Conservation (phyloP, 768 basidiomycete species). For the Suillus ampliporus region DNA sequence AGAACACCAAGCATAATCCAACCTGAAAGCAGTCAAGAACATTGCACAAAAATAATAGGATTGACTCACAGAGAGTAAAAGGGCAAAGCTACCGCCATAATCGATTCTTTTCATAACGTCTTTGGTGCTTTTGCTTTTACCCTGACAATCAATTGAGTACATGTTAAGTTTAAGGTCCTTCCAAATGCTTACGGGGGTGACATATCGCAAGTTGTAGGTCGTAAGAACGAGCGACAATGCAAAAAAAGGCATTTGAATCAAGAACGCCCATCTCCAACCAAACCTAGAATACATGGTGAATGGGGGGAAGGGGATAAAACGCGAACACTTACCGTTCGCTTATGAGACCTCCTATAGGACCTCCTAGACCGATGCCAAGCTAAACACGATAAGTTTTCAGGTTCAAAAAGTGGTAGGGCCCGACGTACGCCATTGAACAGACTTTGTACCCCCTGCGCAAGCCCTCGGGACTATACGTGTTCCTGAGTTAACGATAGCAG, state of each 20-base stretch:
- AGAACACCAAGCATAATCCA: slow-evolving; percentile 66
- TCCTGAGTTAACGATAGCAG: slow-evolving; percentile 19
- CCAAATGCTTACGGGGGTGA: slow-evolving; percentile 58
- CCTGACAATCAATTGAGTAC: slow-evolving; percentile 45
- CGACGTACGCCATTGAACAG: slow-evolving; percentile 74
- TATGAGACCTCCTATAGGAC: slow-evolving; percentile 75
- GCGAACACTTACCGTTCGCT: slow-evolving; percentile 60
- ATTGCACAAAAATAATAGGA: slow-evolving; percentile 9
- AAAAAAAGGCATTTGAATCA: slow-evolving; percentile 75
- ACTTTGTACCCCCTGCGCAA: slow-evolving; percentile 72
- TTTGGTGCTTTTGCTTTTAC: slow-evolving; percentile 64
- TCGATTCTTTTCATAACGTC: slow-evolving; percentile 79
- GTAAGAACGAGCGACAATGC: slow-evolving; percentile 62
- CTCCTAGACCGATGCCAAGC: slow-evolving; percentile 81
- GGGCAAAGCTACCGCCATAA: slow-evolving; percentile 70
- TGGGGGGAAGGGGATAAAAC: slow-evolving; percentile 1
- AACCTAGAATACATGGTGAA: slow-evolving; percentile 46
- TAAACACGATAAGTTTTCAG: slow-evolving; percentile 31
- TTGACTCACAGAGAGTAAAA: slow-evolving; percentile 61
- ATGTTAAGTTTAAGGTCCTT: neutral
- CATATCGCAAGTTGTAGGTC: slow-evolving; percentile 63
- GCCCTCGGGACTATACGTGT: slow-evolving; percentile 60
- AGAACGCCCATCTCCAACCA: slow-evolving; percentile 85
- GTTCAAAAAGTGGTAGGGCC: slow-evolving; percentile 4
- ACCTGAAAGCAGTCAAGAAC: slow-evolving; percentile 40